These are phyloP conservation scores for Murraya paniculata DNA, from an alignment of 345 rosid genomes.

Conservation along the genomic window DNA sequence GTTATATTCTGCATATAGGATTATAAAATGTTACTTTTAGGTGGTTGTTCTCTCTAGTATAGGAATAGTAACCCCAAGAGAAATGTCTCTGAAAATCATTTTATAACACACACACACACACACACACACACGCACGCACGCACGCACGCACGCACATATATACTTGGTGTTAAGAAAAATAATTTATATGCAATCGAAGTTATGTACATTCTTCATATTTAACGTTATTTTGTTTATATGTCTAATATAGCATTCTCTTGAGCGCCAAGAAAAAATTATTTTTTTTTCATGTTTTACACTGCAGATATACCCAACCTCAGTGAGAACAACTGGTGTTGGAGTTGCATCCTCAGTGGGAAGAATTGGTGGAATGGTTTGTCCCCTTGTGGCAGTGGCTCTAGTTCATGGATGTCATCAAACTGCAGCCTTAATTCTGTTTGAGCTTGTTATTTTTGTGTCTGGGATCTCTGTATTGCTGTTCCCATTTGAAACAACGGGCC, in stretches of 20 bases:
- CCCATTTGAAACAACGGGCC: slow-evolving; percentile 85
- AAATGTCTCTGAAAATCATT: background rate
- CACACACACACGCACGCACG: too few species aligned
- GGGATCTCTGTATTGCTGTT: slow-evolving; percentile 67
- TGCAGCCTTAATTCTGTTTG: slow-evolving; percentile 61
- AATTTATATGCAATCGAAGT: background rate
- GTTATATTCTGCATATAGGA: background rate
- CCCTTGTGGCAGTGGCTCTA: slow-evolving; percentile 80
- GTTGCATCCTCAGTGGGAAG: slow-evolving; percentile 84
- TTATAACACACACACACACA: too few species aligned
- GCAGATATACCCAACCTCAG: slow-evolving; percentile 86
- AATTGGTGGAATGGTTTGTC: slow-evolving; percentile 89
- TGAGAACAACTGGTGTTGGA: slow-evolving; percentile 89
- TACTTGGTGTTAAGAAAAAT: too few species aligned
- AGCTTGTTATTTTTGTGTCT: slow-evolving; percentile 49
- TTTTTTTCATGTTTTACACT: background rate
- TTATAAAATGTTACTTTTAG: background rate
- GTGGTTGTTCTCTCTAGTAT: background rate
- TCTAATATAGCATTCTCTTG: background rate
- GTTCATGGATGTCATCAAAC: slow-evolving; percentile 84
- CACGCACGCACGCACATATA: too few species aligned
- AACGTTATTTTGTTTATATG: background rate
- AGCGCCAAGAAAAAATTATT: background rate
- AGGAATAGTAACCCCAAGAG: background rate
- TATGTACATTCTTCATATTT: background rate